These are phyloP conservation scores for Fusarium sp. DNA, from an alignment of 2,329 filamentous ascomycete species.

Conservation along the genomic window DNA sequence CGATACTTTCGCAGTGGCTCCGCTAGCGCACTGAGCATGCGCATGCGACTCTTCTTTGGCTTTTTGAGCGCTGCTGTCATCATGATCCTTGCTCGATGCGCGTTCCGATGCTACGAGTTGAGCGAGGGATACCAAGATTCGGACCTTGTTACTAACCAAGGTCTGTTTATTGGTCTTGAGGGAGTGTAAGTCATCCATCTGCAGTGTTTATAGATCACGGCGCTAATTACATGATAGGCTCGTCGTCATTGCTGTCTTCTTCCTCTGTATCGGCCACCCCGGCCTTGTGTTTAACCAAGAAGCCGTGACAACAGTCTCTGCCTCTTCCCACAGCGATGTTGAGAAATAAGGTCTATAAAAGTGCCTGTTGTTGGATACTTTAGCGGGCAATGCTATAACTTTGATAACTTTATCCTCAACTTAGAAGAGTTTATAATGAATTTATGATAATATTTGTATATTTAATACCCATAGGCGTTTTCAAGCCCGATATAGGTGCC, in stretches of 20 bases:
- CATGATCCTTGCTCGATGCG: slow-evolving; percentile 72
- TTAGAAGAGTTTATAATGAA: no score
- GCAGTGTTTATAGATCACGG: fast-evolving
- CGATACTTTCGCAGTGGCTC: slow-evolving; percentile 54
- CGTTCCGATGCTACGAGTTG: slow-evolving; percentile 76
- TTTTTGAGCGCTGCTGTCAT: slow-evolving; percentile 69
- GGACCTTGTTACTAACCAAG: slow-evolving; percentile 66
- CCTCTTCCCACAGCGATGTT: slow-evolving; percentile 12
- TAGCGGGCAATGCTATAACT: no score
- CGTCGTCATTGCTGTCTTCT: slow-evolving; percentile 55
- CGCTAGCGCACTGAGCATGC: slow-evolving; percentile 33
- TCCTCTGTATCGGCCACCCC: slow-evolving; percentile 58
- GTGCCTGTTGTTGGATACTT: background rate
- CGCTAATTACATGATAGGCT: slow-evolving; percentile 48
- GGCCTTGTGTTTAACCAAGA: slow-evolving; percentile 51
- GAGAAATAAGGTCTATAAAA: slow-evolving; percentile 21
- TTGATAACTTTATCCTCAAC: no score
- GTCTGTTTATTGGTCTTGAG: slow-evolving; percentile 69
- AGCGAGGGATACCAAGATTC: slow-evolving; percentile 72
- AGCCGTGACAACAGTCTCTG: background rate
- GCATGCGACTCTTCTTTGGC: slow-evolving; percentile 62
- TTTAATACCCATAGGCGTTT: no score
- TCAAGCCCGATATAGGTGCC: no score
- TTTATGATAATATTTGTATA: no score
- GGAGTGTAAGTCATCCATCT: slow-evolving; percentile 57